Percentiles rank a stretch among this genome's conserved stretches.
phyloP scores from a whole-genome alignment of 2,329 filamentous ascomycete species.

The Alternaria hordeiaustralica region DNA sequence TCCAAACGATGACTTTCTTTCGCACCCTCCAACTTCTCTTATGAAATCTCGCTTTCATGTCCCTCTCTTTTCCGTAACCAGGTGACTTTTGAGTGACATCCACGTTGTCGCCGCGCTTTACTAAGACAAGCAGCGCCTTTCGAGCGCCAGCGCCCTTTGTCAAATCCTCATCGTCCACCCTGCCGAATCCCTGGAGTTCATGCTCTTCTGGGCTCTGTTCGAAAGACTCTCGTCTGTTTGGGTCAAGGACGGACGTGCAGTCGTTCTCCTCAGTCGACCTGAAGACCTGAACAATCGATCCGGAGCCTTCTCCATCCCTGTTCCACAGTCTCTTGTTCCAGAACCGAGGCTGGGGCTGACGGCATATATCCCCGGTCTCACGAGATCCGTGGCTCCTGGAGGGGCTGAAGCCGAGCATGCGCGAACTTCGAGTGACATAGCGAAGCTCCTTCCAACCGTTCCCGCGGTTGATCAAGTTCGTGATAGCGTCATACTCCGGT shows the following conservation, averaged over 20 bases:
- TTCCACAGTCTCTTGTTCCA: constrained; percentile 14
- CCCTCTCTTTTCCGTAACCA: constrained; percentile 19
- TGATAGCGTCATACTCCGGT: constrained; percentile 19
- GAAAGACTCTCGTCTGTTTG: constrained; percentile 6
- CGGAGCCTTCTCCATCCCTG: constrained; percentile 14
- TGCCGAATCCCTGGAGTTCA: constrained; percentile 8
- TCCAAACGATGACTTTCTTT: constrained; percentile 23
- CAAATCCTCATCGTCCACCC: constrained; percentile 18
- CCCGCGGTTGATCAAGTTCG: constrained; percentile 18
- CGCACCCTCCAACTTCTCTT: constrained; percentile 18
- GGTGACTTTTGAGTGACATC: constrained; percentile 13
- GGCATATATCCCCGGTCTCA: constrained; percentile 16
- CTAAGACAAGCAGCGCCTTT: constrained; percentile 15
- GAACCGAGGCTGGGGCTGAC: constrained; percentile 14
- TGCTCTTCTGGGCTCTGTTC: constrained; percentile 13
- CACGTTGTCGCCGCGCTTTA: constrained; percentile 14
- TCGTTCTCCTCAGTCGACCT: constrained; percentile 13
- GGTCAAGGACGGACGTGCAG: constrained; percentile 12
- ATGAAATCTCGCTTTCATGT: constrained; percentile 20
- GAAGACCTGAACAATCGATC: constrained; percentile 13
- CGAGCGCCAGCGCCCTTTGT: constrained; percentile 12
- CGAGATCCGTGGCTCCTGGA: constrained; percentile 18
- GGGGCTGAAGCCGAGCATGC: constrained; percentile 21
- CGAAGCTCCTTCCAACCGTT: constrained; percentile 24
- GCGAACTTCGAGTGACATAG: constrained; percentile 16